Base-by-base conservation (phyloP, 2,329 filamentous ascomycete species). In the Fusarium sp. region DNA sequence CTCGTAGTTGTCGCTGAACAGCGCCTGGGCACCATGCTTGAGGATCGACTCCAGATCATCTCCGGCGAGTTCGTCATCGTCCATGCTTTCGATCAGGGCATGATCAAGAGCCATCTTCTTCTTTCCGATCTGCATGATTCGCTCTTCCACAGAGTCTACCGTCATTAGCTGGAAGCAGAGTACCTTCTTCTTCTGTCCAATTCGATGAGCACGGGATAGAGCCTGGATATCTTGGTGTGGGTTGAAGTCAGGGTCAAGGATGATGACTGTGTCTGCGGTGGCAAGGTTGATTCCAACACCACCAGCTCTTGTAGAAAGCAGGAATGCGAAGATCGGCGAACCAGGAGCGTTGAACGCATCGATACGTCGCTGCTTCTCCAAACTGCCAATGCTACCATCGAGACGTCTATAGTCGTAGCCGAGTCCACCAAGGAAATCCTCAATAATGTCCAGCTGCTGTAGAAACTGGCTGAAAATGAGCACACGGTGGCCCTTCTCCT, bases 221-320 rank as follows among this genome's bases (percentile, higher is more conserved):
- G 96, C 96, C 81, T 99, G 96, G 44, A 99, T 93, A 78, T 99
- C 97, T 82, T 99, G 96, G 79, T 99, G 96, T 1, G 96, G 96
- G 71, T 99, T 99, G 86, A 97, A 98, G 79, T 99, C 96, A 0
- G 94, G 94, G 77, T 99, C 95, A 74, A 98, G 91, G 74, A 99
- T 98, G 73, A 99, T 98, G 70, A 99, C 97, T 0, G 96, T 99
- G 79, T 99, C 96, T 4, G 96, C 96, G 9, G 95, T 98, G 0
- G 96, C 96, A 64, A 99, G 87, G 79, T 99, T 99, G 85, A 99
- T 99, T 17, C 96, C 97, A 0, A 99, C 96, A 78, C 97, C 96
- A 62, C 96, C 96, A 20, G 97, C 95, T 72, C 96, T 92, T 5
- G 97, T 99, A 0, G 96, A 98, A 0, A 99, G 87, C 20, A 99